phyloP scores from a whole-genome alignment of 2,329 filamentous ascomycete genomes.

The Leptosphaerulina australis region DNA sequence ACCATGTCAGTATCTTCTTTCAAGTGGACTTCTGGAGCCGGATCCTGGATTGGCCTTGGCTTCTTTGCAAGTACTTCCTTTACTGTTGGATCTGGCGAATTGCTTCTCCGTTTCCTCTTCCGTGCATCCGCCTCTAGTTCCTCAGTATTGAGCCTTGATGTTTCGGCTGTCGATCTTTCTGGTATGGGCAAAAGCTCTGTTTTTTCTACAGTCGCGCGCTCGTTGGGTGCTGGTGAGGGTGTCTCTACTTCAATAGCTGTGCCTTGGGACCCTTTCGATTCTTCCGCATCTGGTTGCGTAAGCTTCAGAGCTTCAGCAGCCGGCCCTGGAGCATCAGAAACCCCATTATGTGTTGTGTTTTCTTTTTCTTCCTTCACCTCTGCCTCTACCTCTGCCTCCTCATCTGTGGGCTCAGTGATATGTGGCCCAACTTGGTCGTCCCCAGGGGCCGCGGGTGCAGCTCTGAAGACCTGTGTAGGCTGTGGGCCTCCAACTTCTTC shows the following conservation, averaged over 20 bases:
- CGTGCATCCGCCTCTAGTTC: constrained; percentile 47
- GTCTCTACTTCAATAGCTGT: constrained; percentile 16
- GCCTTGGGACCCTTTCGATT: constrained; percentile 7
- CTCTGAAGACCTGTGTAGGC: constrained; percentile 20
- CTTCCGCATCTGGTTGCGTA: constrained; percentile 13
- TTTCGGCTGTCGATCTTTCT: constrained; percentile 38
- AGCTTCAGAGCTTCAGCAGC: constrained; percentile 31
- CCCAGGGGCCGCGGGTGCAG: constrained; percentile 25
- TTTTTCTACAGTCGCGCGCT: constrained; percentile 43
- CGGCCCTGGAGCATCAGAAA: constrained; percentile 31
- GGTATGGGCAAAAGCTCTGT: constrained; percentile 34
- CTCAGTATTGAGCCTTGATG: constrained; percentile 45
- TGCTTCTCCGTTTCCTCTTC: constrained; percentile 52
- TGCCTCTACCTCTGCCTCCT: constrained; percentile 14
- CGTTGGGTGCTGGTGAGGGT: constrained; percentile 31
- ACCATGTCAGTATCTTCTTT: constrained; percentile 41
- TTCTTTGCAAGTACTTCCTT: constrained; percentile 53
- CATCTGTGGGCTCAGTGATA: constrained; percentile 26
- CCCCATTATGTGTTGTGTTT: constrained; percentile 11
- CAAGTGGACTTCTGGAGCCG: constrained; percentile 35
- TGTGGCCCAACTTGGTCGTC: constrained; percentile 26
- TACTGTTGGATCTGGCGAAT: constrained; percentile 43
- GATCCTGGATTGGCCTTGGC: constrained; percentile 47
- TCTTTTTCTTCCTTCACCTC: constrained; percentile 5
- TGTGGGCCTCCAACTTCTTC: constrained; percentile 28